Conservation (phyloP, 176 grass and related monocot species). For the Hyparrhenia diplandra region DNA sequence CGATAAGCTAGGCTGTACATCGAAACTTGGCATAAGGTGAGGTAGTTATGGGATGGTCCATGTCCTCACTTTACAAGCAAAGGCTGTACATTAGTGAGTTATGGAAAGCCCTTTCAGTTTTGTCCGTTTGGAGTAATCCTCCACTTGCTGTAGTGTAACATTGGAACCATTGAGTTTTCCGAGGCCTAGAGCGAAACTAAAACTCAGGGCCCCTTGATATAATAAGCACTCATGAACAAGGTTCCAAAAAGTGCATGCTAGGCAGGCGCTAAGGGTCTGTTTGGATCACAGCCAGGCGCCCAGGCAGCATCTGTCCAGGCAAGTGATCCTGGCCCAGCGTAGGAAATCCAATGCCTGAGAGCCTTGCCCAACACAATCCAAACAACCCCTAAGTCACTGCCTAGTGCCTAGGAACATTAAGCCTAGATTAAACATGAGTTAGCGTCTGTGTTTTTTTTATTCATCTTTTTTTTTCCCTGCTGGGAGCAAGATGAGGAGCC, state of each 20-base stretch:
- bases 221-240: neutral
- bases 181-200: neutral
- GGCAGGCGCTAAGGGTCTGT: too few species aligned
- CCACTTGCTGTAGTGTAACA: neutral
- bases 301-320: too few species aligned
- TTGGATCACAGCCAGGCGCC: too few species aligned
- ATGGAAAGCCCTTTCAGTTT: neutral
- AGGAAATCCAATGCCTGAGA: too few species aligned
- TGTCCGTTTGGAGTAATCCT: neutral
- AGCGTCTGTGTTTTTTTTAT: neutral
- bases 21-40: neutral
- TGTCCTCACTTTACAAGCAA: neutral
- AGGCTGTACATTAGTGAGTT: neutral
- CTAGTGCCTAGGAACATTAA: too few species aligned
- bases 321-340: too few species aligned
- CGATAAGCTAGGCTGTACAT: neutral
- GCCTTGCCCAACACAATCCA: too few species aligned
- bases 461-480: neutral
- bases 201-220: neutral
- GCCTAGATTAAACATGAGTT: too few species aligned
- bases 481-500: neutral
- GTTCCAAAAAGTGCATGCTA: neutral
- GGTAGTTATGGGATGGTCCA: neutral
- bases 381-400: too few species aligned
- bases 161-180: neutral